Evolutionary conservation across 768 basidiomycete species (phyloP).

Genomic region (Fomitopsis serialis): DNA sequence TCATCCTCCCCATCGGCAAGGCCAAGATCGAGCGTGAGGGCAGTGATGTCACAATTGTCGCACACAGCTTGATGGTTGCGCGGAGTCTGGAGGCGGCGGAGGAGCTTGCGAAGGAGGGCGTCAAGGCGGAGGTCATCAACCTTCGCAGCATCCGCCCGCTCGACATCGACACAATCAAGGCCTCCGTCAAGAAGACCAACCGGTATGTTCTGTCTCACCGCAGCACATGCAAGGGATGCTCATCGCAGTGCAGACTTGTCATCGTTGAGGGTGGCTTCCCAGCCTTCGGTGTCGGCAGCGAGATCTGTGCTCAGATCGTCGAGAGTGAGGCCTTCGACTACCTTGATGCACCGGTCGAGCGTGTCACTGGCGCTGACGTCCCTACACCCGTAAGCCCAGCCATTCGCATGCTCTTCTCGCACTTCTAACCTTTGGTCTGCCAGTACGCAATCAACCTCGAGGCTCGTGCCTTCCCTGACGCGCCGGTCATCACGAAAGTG

Average conservation of each 20-base stretch:
- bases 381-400: slow-evolving; percentile 82
- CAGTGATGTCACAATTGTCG: slow-evolving; percentile 91
- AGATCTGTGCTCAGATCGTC: slow-evolving; percentile 95
- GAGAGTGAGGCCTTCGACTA: slow-evolving; percentile 98
- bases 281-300: slow-evolving; percentile 95
- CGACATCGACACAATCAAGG: slow-evolving; percentile 95
- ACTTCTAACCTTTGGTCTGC: slow-evolving; percentile 3
- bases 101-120: slow-evolving; percentile 87
- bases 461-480: slow-evolving; percentile 89
- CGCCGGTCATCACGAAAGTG: slow-evolving; percentile 86
- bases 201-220: slow-evolving; percentile 42
- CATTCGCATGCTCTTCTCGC: too few species aligned
- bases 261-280: slow-evolving; percentile 99
- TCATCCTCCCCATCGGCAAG: slow-evolving; percentile 95
- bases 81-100: slow-evolving; percentile 95
- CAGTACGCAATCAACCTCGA: slow-evolving; percentile 92
- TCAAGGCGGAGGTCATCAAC: slow-evolving; percentile 98
- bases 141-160: slow-evolving; percentile 92
- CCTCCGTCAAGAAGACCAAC: slow-evolving; percentile 98
- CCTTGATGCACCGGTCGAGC: slow-evolving; percentile 97
- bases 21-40: slow-evolving; percentile 94
- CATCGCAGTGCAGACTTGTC: slow-evolving; percentile 54
- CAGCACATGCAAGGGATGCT: background rate
- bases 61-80: slow-evolving; percentile 97
- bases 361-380: slow-evolving; percentile 95